phyloP scores from a whole-genome alignment of 768 basidiomycete species.

The Mycena albidolilacea region DNA sequence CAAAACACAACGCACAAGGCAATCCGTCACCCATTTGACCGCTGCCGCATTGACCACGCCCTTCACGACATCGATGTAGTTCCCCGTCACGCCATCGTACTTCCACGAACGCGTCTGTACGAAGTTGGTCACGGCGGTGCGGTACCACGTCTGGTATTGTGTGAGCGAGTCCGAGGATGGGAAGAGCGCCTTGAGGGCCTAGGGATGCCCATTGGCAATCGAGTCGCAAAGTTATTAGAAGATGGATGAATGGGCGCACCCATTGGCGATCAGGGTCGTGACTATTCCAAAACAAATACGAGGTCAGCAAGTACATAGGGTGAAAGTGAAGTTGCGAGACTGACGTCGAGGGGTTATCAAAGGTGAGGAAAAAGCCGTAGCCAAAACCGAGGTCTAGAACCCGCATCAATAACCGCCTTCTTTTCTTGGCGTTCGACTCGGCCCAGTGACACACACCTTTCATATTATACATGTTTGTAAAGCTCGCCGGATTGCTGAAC shows the following conservation, averaged over 20 bases:
- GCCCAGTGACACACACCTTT: slow-evolving; percentile 10
- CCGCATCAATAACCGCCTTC: neutral
- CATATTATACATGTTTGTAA: slow-evolving; percentile 51
- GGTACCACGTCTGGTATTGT: slow-evolving; percentile 47
- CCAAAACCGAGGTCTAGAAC: slow-evolving; percentile 40
- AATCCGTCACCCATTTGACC: slow-evolving; percentile 58
- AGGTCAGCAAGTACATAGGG: slow-evolving; percentile 36
- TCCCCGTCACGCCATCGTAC: slow-evolving; percentile 46
- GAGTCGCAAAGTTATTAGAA: neutral
- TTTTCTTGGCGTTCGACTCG: neutral
- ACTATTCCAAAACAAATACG: neutral
- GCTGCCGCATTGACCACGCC: slow-evolving; percentile 58
- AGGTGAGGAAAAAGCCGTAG: slow-evolving; percentile 51
- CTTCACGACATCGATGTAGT: slow-evolving; percentile 58
- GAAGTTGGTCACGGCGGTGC: slow-evolving; percentile 34
- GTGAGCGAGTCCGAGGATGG: slow-evolving; percentile 41
- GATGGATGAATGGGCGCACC: slow-evolving; percentile 6
- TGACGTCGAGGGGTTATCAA: slow-evolving; percentile 46
- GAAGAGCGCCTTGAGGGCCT: slow-evolving; percentile 49
- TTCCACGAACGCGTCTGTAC: slow-evolving; percentile 46
- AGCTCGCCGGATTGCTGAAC: slow-evolving; percentile 48
- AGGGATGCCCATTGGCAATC: neutral
- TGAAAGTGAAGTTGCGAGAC: neutral
- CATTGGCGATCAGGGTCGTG: slow-evolving; percentile 38
- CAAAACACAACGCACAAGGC: slow-evolving; percentile 47